Evolutionary conservation across 176 grass and related monocot genomes (phyloP), one percentile per base, ranked within the genome.

Genomic region (Luzula sylvatica): DNA sequence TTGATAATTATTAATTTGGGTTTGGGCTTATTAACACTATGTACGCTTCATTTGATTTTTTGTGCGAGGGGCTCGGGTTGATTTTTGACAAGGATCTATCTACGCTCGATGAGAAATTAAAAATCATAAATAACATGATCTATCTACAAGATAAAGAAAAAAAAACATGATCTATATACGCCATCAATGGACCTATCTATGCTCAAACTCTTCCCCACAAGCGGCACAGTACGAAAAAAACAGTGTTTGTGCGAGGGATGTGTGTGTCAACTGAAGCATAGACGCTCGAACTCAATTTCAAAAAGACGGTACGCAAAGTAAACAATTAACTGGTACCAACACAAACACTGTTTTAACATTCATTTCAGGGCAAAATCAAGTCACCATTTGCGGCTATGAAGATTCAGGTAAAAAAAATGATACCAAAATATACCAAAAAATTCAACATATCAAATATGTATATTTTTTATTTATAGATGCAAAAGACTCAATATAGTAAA

Each of bases 281-380:
- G n/a, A n/a, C n/a, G n/a, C n/a, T n/a, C n/a, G n/a, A n/a, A n/a
- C n/a, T n/a, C n/a, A n/a, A n/a, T n/a, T n/a, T n/a, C n/a, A n/a
- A n/a, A n/a, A n/a, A n/a, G n/a, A n/a, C n/a, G n/a, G 79, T 58
- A 76, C 67, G n/a, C 83, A 88, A 67, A 82, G 70, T n/a, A n/a
- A n/a, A n/a, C n/a, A 75, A 71, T 88, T 52, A 63, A 48, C 62
- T 95, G 89, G 89, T 62, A 80, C 72, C 76, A 20, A 2, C 73
- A 88, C 54, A 88, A 84, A 28, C 77, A 95, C 51, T 88, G 80
- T n/a, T 55, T 64, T 95, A 53, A 83, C 80, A 27, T 95, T 95
- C 52, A 62, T 95, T 26, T 95, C 83, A 59, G 83, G 76, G 38
- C 78, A 67, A 22, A 69, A 70, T 58, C 83, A 95, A n/a, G n/a